phyloP scores from a whole-genome alignment of 768 basidiomycete genomes.

The Udeniomyces megalosporus region DNA sequence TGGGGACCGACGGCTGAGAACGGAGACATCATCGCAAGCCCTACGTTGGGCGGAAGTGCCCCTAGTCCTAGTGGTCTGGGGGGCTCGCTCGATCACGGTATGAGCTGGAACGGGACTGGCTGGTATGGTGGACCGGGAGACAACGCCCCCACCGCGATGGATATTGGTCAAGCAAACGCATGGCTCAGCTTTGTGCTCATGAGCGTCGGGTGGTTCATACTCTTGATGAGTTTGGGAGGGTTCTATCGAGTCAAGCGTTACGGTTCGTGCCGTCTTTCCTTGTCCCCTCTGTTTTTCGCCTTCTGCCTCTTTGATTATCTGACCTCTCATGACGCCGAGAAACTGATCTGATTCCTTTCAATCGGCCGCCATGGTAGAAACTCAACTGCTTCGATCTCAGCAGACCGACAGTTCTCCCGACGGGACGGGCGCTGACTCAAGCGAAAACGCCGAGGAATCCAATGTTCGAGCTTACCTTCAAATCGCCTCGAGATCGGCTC shows the following conservation, averaged over 20 bases:
- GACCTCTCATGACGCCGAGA: background rate
- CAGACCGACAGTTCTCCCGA: background rate
- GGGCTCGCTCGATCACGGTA: constrained; percentile 24
- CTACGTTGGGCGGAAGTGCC: constrained; percentile 6
- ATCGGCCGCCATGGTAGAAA: too few species aligned
- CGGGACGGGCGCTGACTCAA: background rate
- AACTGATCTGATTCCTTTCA: background rate
- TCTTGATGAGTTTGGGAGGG: constrained; percentile 64
- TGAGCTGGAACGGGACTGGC: constrained; percentile 16
- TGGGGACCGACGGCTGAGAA: constrained; percentile 20
- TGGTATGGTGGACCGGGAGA: background rate
- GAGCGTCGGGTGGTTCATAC: constrained; percentile 68
- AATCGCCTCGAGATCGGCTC: background rate
- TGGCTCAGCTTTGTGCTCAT: constrained; percentile 87
- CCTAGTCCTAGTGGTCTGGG: constrained; percentile 8
- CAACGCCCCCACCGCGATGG: constrained; percentile 22
- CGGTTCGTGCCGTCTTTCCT: background rate
- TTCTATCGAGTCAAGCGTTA: constrained; percentile 29
- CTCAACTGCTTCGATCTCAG: background rate
- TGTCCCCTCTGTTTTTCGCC: background rate
- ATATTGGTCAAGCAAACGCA: constrained; percentile 43
- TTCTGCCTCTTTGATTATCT: background rate
- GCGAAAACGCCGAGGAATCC: background rate
- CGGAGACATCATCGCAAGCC: background rate
- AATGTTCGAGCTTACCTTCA: background rate